Evolutionary conservation across 1,139 yeast genomes (phyloP).

Genomic region (Geotrichum europaeum): DNA sequence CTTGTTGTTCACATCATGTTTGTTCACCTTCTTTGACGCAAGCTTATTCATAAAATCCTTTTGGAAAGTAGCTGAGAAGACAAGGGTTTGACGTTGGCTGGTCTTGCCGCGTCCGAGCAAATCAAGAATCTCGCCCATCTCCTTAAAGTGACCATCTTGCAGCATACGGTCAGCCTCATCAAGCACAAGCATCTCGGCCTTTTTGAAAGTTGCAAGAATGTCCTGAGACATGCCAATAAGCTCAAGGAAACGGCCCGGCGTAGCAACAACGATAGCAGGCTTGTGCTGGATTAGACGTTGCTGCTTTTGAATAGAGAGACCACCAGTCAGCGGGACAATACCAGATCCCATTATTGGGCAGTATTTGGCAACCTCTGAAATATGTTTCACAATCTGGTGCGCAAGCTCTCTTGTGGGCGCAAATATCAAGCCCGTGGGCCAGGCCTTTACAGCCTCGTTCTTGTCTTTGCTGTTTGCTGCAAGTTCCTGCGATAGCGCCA

Average conservation of each 20-base stretch:
- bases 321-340: slow-evolving; percentile 85
- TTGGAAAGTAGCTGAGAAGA: slow-evolving; percentile 92
- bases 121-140: slow-evolving; percentile 75
- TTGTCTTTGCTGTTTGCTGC: slow-evolving; percentile 17
- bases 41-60: slow-evolving; percentile 74
- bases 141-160: slow-evolving; percentile 95
- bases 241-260: slow-evolving; percentile 93
- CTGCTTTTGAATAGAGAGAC: slow-evolving; percentile 89
- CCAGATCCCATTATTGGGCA: slow-evolving; percentile 50
- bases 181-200: slow-evolving; percentile 65
- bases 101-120: slow-evolving; percentile 37
- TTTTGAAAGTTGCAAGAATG: slow-evolving; percentile 48
- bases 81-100: slow-evolving; percentile 78
- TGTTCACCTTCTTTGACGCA: slow-evolving; percentile 38
- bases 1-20: slow-evolving; percentile 14
- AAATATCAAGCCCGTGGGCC: slow-evolving; percentile 74
- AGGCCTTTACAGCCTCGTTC: slow-evolving; percentile 19
- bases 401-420: slow-evolving; percentile 97
- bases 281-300: slow-evolving; percentile 65
- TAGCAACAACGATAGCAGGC: slow-evolving; percentile 84
- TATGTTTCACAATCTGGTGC: slow-evolving; percentile 82
- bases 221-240: slow-evolving; percentile 59
- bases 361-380: slow-evolving; percentile 54
- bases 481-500: slow-evolving; percentile 19
- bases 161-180: slow-evolving; percentile 97